Percentiles rank a stretch among this genome's conserved stretches.
Conservation (phyloP, 805 yeast genomes). For the Pichia heedii region DNA sequence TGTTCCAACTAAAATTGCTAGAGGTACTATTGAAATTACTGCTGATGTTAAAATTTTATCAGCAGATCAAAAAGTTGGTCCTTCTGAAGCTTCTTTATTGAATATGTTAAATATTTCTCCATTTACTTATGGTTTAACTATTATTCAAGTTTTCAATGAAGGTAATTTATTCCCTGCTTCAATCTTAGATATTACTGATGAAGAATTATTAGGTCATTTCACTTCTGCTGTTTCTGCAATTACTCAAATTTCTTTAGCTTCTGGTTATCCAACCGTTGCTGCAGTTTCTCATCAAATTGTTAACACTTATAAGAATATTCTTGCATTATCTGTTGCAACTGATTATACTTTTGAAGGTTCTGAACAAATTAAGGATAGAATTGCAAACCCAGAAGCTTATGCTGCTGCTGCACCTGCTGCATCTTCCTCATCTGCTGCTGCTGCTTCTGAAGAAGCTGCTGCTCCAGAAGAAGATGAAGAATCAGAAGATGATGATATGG, state of each 20-base stretch:
- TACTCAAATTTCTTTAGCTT: constrained; percentile 94
- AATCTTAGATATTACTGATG: constrained; percentile 97
- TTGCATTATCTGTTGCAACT: constrained; percentile 96
- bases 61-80: constrained; percentile 87
- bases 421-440: constrained; percentile 58
- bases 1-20: constrained; percentile 99
- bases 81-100: constrained; percentile 96
- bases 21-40: constrained; percentile 99
- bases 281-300: constrained; percentile 97
- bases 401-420: constrained; percentile 99
- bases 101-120: constrained; percentile 99
- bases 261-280: constrained; percentile 99
- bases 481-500: constrained; percentile 69
- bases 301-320: constrained; percentile 98
- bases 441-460: constrained; percentile 58
- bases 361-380: constrained; percentile 98
- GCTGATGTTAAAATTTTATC: constrained; percentile 92
- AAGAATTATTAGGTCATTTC: constrained; percentile 88
- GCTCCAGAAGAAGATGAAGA: constrained; percentile 67
- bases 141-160: constrained; percentile 95
- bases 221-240: constrained; percentile 86
- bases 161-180: constrained; percentile 97
- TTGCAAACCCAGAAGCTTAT: constrained; percentile 99
- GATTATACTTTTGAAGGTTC: constrained; percentile 99
- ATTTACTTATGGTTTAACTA: constrained; percentile 96